Base-by-base conservation (phyloP, 495 filamentous ascomycete species). In the Parathielavia hyrcaniae region DNA sequence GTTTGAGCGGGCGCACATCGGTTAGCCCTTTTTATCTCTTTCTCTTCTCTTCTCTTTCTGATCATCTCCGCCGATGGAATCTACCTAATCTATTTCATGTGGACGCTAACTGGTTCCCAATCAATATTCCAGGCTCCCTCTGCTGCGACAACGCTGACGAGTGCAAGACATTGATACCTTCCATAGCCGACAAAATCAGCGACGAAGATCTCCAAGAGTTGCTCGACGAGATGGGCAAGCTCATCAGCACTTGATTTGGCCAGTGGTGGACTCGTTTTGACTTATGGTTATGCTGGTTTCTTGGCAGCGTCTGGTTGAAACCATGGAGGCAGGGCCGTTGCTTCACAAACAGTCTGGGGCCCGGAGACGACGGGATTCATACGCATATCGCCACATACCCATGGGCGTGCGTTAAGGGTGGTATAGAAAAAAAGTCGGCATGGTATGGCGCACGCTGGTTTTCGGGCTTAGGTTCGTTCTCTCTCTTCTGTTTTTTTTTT, bases 141-240 rank as follows among this genome's bases (percentile, higher is more conserved):
- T 95, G 90, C 73, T 96, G 90, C 67, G 91, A 96, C 63, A 86
- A 81, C 22, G 85, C 87, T 43, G 95, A 98, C 63, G 93, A 98
- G 77, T 95, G 93, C 62, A 96, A 96, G 77, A 95, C 89, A 10
- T 79, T 98, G 46, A 95, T 98, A 55, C 93, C 93, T 0, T 95
- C 89, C 62, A 76, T 98, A 22, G 79, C 83, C 60, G 81, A 88
- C 67, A 98, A 97, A 74, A 92, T 96, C 62, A 74, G 76, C 17
- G 95, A 98, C 71, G 84, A 84, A 12, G 89, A 95, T 62, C 67
- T 98, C 62, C 86, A 95, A 67, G 86, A 91, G 58, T 69, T 97
- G 59, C 74, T 97, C 55, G 85, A 97, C 66, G 89, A 98, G 77
- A 86, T 98, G 75, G 84, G 82, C 53, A 92, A 91, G 77, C 71